A percentile compares a stretch with the other conserved stretches of the same genome.
These are phyloP conservation scores for Pythium phragmitis DNA, from an alignment of 352 stramenopile genomes.

Conservation along the genomic window DNA sequence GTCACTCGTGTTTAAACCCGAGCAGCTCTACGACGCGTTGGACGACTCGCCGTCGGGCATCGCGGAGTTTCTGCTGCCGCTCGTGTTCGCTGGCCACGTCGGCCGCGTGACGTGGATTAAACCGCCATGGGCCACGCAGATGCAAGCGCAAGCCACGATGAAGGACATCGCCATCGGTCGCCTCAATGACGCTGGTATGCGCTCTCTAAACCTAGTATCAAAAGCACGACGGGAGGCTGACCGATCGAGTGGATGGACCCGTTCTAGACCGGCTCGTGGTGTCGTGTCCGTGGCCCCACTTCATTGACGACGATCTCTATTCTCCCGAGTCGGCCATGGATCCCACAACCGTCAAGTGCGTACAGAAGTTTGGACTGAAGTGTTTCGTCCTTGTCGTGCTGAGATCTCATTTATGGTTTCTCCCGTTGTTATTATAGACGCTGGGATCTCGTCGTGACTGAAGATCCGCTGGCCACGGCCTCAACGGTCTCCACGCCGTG, in stretches of 20 bases:
- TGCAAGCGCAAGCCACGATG: constrained; percentile 19
- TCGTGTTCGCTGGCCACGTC: constrained; percentile 80
- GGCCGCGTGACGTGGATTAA: constrained; percentile 79
- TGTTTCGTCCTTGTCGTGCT: background rate
- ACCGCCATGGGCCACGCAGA: constrained; percentile 73
- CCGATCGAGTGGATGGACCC: background rate
- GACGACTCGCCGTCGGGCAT: constrained; percentile 69
- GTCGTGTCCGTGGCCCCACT: constrained; percentile 58
- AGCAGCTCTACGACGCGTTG: constrained; percentile 71
- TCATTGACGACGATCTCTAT: constrained; percentile 72
- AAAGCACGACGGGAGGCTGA: background rate
- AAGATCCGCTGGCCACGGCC: constrained; percentile 1
- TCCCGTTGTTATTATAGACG: constrained; percentile 14
- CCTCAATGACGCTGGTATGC: constrained; percentile 10
- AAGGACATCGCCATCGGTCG: constrained; percentile 23
- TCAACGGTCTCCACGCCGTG: constrained; percentile 24
- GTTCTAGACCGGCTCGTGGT: constrained; percentile 42
- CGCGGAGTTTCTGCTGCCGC: constrained; percentile 81
- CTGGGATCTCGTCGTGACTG: constrained; percentile 33
- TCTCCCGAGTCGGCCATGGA: constrained; percentile 38
- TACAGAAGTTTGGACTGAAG: background rate
- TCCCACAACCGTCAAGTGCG: constrained; percentile 30
- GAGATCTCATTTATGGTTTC: background rate
- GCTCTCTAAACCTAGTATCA: too few relatives aligned
- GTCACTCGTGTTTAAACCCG: constrained; percentile 55